Percentiles rank a stretch among this genome's conserved stretches.
Conservation (phyloP, 805 yeast genomes). For the Candida ipomoeae region DNA sequence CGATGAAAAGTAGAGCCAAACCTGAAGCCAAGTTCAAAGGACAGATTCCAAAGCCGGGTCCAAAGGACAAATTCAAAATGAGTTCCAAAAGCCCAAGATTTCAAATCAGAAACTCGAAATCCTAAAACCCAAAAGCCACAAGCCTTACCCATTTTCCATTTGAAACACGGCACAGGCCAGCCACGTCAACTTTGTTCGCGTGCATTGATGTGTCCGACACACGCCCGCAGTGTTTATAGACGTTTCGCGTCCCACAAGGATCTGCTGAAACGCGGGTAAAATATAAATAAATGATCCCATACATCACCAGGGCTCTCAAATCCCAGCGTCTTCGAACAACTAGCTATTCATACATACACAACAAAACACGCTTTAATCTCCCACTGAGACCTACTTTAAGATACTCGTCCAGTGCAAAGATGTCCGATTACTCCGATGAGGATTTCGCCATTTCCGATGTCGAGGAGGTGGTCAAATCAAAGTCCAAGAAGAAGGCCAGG, state of each 20-base stretch:
- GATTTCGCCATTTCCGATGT: conserved; percentile 7
- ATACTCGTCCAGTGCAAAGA: background rate
- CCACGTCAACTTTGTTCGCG: background rate
- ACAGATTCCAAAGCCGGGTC: too few species aligned
- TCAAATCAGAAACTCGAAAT: too few species aligned
- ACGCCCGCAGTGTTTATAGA: background rate
- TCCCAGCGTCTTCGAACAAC: background rate
- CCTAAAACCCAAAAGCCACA: too few species aligned
- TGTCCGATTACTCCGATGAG: conserved; percentile 15
- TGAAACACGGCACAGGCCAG: too few species aligned
- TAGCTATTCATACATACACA: background rate
- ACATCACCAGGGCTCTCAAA: background rate
- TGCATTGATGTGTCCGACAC: background rate
- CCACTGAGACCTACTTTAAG: background rate
- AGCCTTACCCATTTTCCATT: too few species aligned
- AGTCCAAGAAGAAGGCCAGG: conserved; percentile 9
- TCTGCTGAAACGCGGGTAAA: conserved; percentile 3
- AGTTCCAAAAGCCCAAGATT: too few species aligned
- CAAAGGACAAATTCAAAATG: too few species aligned
- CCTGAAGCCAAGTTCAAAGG: too few species aligned
- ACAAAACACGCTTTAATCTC: background rate
- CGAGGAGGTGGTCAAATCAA: conserved; percentile 9
- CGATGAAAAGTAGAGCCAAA: too few species aligned
- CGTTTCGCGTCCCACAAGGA: conserved; percentile 1
- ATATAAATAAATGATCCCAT: background rate